Base-by-base conservation (phyloP, 306 rosid species). In the Vicia sativa region DNA sequence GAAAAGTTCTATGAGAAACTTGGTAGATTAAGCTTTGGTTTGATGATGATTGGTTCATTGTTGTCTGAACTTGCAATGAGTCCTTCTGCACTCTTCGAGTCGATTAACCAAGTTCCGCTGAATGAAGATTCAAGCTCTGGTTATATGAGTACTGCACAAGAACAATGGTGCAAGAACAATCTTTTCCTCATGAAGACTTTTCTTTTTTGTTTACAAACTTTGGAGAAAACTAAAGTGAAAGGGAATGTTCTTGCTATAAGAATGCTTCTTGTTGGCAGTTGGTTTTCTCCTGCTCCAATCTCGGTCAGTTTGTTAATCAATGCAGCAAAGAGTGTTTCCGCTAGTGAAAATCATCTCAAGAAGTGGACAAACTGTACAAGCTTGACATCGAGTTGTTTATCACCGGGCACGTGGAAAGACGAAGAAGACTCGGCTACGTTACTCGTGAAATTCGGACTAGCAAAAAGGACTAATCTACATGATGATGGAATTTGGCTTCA, bases 251-350 rank as follows among this genome's bases (percentile, higher is more conserved):
- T 91, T 11, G 95, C 96, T 52, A 55, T 87, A 10, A 80, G 90
- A 78, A 89, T 92, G 95, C 65, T 89, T 72, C 89, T 87, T 15
- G 90, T 84, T 0, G 80, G 90, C 45, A 80, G 96, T 5, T 92
- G 97, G 97, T 81, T 87, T 42, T 88, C 95, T 12, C 85, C 89
- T 0, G 59, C 89, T 13, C 95, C 97, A 12, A 77, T 87, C 65
- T 82, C 92, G 12, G 59, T 80, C 7, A 79, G 62, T 37, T 79
- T 85, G 54, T 76, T 92, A 59, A 67, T 61, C 10, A 76, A 74
- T 42, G 90, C 95, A 46, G 97, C 87, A 19, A 82, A 80, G 39
- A 80, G 79, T 14, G 82, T 86, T 62, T 81, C 91, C 7, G 28
- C 56, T 1, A 68, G 31, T 0, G 81, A 79, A 74, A 83, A 62